These are phyloP conservation scores for Penicillium steckii DNA, from an alignment of 495 filamentous ascomycete species.

Conservation along the genomic window DNA sequence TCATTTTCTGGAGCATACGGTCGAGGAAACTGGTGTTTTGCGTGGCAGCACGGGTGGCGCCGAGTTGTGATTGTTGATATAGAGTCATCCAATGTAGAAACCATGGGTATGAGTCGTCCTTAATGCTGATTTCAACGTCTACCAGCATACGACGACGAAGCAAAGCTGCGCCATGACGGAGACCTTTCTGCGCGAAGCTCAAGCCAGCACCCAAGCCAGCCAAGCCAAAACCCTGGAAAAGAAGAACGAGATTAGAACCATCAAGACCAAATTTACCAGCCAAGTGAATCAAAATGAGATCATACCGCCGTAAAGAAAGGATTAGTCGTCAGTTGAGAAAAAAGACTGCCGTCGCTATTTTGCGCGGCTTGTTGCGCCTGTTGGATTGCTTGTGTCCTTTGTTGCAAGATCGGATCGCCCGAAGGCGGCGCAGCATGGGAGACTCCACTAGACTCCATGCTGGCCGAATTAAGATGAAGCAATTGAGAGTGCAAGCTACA, in stretches of 20 bases:
- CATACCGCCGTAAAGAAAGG: conserved; percentile 68
- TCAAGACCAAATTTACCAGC: background rate
- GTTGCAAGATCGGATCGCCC: conserved; percentile 39
- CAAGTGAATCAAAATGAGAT: background rate
- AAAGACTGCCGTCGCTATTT: conserved; percentile 40
- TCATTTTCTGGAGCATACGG: conserved; percentile 55
- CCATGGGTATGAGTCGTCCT: conserved; percentile 92
- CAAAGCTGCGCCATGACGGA: conserved; percentile 65
- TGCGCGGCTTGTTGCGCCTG: conserved; percentile 28
- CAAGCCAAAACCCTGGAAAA: conserved; percentile 70
- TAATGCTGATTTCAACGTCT: conserved; percentile 89
- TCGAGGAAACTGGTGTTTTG: conserved; percentile 47
- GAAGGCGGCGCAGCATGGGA: conserved; percentile 34
- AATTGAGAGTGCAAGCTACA: background rate
- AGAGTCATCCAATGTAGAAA: conserved; percentile 90
- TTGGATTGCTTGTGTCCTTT: conserved; percentile 34
- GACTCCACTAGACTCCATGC: conserved; percentile 43
- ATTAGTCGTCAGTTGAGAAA: conserved; percentile 59
- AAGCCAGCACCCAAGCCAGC: conserved; percentile 78
- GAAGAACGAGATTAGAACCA: conserved; percentile 3
- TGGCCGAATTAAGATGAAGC: conserved; percentile 13
- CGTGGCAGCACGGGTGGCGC: conserved; percentile 34
- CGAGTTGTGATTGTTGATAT: conserved; percentile 62
- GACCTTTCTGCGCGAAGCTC: conserved; percentile 70
- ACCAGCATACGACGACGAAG: conserved; percentile 85